phyloP scores from a whole-genome alignment of 352 stramenopile species.

The Pythium oligandrum region DNA sequence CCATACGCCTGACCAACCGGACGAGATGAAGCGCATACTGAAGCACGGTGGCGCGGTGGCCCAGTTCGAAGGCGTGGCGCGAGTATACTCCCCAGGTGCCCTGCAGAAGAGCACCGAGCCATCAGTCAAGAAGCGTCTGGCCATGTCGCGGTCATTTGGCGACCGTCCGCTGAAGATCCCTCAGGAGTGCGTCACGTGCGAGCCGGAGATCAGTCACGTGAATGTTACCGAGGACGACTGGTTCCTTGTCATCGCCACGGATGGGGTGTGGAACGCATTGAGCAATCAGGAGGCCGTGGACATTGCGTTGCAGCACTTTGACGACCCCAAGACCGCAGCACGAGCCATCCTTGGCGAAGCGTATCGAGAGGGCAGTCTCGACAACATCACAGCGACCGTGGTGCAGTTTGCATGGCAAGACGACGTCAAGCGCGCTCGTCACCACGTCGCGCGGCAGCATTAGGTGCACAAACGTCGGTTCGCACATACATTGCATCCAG shows the following conservation, averaged over 20 bases:
- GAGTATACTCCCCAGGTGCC: conserved; percentile 46
- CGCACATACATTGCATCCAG: too few relatives aligned
- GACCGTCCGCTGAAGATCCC: conserved; percentile 49
- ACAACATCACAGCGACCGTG: conserved; percentile 4
- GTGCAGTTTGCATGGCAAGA: not conserved
- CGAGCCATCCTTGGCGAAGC: conserved; percentile 50
- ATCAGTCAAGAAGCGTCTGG: conserved; percentile 26
- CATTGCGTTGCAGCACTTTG: conserved; percentile 35
- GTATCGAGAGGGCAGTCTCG: conserved; percentile 26
- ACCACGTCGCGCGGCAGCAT: not conserved
- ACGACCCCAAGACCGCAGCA: conserved; percentile 35
- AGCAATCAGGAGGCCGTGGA: conserved; percentile 52
- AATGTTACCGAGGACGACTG: conserved; percentile 33
- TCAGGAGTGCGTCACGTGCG: conserved; percentile 39
- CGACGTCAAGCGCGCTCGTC: not conserved
- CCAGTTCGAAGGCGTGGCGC: conserved; percentile 37
- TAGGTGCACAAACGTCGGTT: not conserved
- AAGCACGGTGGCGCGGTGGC: conserved; percentile 14
- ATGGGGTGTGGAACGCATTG: conserved; percentile 62
- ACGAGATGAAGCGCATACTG: too few relatives aligned
- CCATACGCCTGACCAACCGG: too few relatives aligned
- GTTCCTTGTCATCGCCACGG: conserved; percentile 56
- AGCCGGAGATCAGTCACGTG: conserved; percentile 38
- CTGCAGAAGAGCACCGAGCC: conserved; percentile 25
- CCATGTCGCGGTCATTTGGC: conserved; percentile 57